These are phyloP conservation scores for Kwoniella dendrophila DNA, from an alignment of 768 basidiomycete genomes.

Conservation along the genomic window DNA sequence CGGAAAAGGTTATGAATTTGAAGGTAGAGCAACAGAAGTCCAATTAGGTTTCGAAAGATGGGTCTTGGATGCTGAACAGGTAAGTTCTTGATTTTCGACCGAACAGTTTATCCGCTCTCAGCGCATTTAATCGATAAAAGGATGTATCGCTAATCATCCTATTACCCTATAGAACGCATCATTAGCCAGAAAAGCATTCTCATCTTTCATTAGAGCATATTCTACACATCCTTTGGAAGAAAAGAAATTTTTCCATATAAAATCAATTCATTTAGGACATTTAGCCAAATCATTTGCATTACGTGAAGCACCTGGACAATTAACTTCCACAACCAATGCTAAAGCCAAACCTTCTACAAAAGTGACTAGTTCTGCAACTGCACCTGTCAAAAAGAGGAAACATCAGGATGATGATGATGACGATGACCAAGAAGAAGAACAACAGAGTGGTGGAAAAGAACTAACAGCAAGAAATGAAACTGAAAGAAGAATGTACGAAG, in stretches of 20 bases:
- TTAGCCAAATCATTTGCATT: slow-evolving; percentile 56
- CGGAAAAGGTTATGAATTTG: slow-evolving; percentile 75
- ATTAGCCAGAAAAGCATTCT: slow-evolving; percentile 79
- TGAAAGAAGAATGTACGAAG: slow-evolving; percentile 81
- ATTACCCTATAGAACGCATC: slow-evolving; percentile 77
- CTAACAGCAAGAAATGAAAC: slow-evolving; percentile 60
- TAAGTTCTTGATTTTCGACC: slow-evolving; percentile 59
- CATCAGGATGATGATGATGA: slow-evolving; percentile 55
- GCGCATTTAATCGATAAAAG: too few relatives aligned
- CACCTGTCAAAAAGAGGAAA: slow-evolving; percentile 37
- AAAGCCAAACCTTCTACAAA: slow-evolving; percentile 24
- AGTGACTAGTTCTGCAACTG: slow-evolving; percentile 16
- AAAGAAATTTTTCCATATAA: slow-evolving; percentile 95
- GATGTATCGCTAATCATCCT: too few relatives aligned
- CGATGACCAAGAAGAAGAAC: slow-evolving; percentile 57
- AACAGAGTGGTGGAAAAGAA: slow-evolving; percentile 42
- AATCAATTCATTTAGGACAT: slow-evolving; percentile 91
- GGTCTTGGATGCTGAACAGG: slow-evolving; percentile 75
- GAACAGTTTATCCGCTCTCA: too few relatives aligned
- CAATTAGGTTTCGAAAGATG: slow-evolving; percentile 94
- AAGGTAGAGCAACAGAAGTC: slow-evolving; percentile 89
- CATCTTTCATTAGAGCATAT: slow-evolving; percentile 92
- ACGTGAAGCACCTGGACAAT: slow-evolving; percentile 50
- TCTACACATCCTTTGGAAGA: slow-evolving; percentile 94
- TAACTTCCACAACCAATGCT: slow-evolving; percentile 14